Base-by-base conservation (phyloP, 495 filamentous ascomycete species). In the Oidiodendron maius region DNA sequence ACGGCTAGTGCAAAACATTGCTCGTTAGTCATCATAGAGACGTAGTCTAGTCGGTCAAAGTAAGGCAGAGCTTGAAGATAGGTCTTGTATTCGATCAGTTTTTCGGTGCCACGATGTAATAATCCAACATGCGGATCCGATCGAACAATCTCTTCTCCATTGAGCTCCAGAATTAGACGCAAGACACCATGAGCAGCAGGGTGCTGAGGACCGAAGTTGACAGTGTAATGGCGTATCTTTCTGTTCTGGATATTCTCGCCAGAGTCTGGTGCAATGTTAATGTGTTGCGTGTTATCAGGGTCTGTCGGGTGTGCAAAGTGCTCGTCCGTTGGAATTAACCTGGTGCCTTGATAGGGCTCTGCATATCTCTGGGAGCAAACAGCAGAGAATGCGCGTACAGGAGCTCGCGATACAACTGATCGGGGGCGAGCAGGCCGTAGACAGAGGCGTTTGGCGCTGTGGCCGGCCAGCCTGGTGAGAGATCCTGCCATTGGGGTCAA, bases 1-100 rank as follows among this genome's bases (percentile, higher is more conserved):
- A 96, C 91, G 28, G 87, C 94, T 45, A 99, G 74, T 11, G 89
- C 80, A 66, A 84, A 99, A 60, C 91, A 96, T 71, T 99, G 94
- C 76, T 99, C 94, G 68, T 96, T 96, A 53, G 93, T 97, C 93
- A 97, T 98, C 94, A 99, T 99, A 64, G 89, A 95, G 48, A 96
- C 91, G 67, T 99, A 99, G 66, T 99, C 94, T 65, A 99, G 72
- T 52, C 94, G 86, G 72, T 99, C 94, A 64, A 99, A 99, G 72
- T 99, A 99, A 25, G 94, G 94, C 62, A 99, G 73, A 46, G 94
- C 94, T 67, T 99, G 94, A 59, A 97, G 81, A 65, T 99, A 99
- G 42, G 90, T 95, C 78, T 93, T 94, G 77, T 99, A 99, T 75
- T 99, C 94, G 67, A 96, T 97, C 72, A 99, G 82, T 80, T 99